phyloP scores from a whole-genome alignment of 495 filamentous ascomycete genomes.

The Physcia stellaris region DNA sequence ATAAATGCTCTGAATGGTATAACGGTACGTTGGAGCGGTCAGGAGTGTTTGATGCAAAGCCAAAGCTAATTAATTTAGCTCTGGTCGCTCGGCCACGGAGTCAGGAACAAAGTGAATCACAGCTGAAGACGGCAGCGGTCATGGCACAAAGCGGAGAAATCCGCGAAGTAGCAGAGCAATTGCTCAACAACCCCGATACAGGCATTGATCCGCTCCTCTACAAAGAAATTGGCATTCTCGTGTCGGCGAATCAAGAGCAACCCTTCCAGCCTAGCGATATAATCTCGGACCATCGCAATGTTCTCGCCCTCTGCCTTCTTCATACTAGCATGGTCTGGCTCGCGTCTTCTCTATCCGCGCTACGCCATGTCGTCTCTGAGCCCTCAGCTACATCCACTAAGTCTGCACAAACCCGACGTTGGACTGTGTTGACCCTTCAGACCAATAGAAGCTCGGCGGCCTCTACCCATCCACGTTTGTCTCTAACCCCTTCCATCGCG shows the following conservation, averaged over 20 bases:
- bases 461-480: conserved; percentile 79
- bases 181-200: conserved; percentile 37
- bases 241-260: conserved; percentile 46
- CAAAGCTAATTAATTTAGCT: conserved; percentile 2
- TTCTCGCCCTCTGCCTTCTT: conserved; percentile 70
- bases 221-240: conserved; percentile 53
- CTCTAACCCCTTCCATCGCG: conserved; percentile 12
- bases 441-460: conserved; percentile 41
- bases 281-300: conserved; percentile 76
- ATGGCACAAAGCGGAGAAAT: conserved; percentile 58
- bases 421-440: conserved; percentile 56
- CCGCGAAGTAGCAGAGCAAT: conserved; percentile 44
- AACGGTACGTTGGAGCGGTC: conserved; percentile 35
- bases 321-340: conserved; percentile 98
- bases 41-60: neutral
- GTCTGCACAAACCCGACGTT: conserved; percentile 44
- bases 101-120: conserved; percentile 25
- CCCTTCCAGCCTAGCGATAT: conserved; percentile 63
- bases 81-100: conserved; percentile 16
- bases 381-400: conserved; percentile 25
- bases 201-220: conserved; percentile 19
- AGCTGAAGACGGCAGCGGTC: conserved; percentile 56
- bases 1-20: conserved; percentile 83
- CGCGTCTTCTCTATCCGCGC: conserved; percentile 56
- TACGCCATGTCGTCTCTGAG: conserved; percentile 55